A percentile compares a stretch with the other conserved stretches of the same genome.
phyloP scores from a whole-genome alignment of 768 basidiomycete genomes.

The Multifurca ochricompacta region DNA sequence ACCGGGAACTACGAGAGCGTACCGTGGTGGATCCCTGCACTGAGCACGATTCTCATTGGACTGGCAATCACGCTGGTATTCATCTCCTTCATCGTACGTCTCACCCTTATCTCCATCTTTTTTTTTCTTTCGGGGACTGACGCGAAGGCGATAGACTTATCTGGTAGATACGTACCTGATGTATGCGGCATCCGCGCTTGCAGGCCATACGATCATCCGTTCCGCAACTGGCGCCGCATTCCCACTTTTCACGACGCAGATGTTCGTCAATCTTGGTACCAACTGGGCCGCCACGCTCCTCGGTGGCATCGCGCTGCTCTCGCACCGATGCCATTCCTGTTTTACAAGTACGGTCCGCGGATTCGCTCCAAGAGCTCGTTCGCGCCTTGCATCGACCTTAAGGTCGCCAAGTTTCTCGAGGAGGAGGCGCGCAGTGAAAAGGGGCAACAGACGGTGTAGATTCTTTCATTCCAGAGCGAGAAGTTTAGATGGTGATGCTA shows the following conservation, averaged over 20 bases:
- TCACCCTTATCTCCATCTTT: background rate
- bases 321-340: constrained; percentile 59
- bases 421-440: background rate
- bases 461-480: no score
- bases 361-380: constrained; percentile 52
- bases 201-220: constrained; percentile 54
- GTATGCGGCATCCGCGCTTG: constrained; percentile 50
- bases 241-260: constrained; percentile 59
- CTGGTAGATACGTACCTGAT: constrained; percentile 49
- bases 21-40: constrained; percentile 51
- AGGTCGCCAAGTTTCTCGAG: constrained; percentile 3
- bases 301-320: constrained; percentile 49
- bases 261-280: constrained; percentile 39
- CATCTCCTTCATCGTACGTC: constrained; percentile 50
- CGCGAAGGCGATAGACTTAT: constrained; percentile 36
- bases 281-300: constrained; percentile 41
- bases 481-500: no score
- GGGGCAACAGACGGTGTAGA: background rate
- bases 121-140: background rate
- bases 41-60: constrained; percentile 46
- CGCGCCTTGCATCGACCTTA: constrained; percentile 30
- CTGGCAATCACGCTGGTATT: constrained; percentile 46
- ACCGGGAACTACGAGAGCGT: constrained; percentile 43
- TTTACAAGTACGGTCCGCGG: constrained; percentile 56
- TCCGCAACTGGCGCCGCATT: constrained; percentile 52